These are phyloP conservation scores for Brassica carinata DNA, from an alignment of 345 rosid species.

Conservation along the genomic window DNA sequence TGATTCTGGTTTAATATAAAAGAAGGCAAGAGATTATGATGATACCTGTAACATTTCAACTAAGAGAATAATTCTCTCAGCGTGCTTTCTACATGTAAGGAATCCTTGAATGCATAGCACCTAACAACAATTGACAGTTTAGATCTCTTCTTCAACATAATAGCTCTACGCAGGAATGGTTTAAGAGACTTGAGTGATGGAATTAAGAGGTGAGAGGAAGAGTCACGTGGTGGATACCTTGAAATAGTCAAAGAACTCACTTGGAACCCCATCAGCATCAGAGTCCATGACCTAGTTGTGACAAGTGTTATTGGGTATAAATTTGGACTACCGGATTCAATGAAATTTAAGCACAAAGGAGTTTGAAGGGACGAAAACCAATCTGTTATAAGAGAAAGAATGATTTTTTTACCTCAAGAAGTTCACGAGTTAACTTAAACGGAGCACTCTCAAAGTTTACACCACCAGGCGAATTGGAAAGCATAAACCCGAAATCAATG, in stretches of 20 bases:
- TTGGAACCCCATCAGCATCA: slow-evolving; percentile 98
- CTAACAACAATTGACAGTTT: slow-evolving; percentile 36
- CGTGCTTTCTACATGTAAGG: slow-evolving; percentile 96
- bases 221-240: slow-evolving; percentile 55
- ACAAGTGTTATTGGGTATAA: neutral
- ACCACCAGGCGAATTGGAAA: slow-evolving; percentile 98
- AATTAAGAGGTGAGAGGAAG: neutral
- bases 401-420: slow-evolving; percentile 71
- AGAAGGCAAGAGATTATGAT: neutral
- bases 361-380: neutral
- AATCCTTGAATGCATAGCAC: slow-evolving; percentile 98
- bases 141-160: neutral
- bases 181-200: neutral
- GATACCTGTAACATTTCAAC: slow-evolving; percentile 93
- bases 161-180: neutral
- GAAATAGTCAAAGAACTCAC: slow-evolving; percentile 98
- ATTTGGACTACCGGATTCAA: neutral
- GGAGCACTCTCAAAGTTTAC: slow-evolving; percentile 99
- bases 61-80: slow-evolving; percentile 90
- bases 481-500: slow-evolving; percentile 98
- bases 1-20: neutral
- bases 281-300: slow-evolving; percentile 91
- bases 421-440: slow-evolving; percentile 97
- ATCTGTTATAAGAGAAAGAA: neutral
- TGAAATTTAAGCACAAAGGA: neutral